Base-by-base conservation (phyloP, 441 rosid genomes). In the Raphanus hybrid region DNA sequence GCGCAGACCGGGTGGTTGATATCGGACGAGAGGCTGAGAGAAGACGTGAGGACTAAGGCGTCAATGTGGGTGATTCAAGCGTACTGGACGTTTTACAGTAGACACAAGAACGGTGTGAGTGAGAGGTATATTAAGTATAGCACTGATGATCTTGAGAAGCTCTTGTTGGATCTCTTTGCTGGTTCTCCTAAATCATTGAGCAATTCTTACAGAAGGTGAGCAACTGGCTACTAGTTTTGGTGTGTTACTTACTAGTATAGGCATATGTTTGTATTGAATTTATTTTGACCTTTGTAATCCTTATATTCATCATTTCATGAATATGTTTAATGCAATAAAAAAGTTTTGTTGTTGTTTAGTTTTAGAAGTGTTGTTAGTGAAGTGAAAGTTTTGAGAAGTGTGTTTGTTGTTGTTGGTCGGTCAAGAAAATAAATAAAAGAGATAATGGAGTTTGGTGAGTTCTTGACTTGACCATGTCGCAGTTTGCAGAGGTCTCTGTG, bases 21-120 rank as follows among this genome's bases (percentile, higher is more conserved):
- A 34, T 84, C 92, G 0, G 90, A 92, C 57, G 60, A 16, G 75
- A 82, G 88, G 67, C 90, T 95, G 6, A 86, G 97, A 69, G 94
- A 90, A 75, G 97, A 92, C 65, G 73, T 95, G 50, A 84, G 88
- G 34, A 91, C 91, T 57, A 91, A 94, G 35, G 90, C 85, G 0
- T 91, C 98, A 0, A 80, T 82, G 65, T 88, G 84, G 82, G 91
- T 91, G 62, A 86, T 91, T 64, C 98, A 88, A 68, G 99, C 96
- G 0, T 95, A 88, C 69, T 85, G 93, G 54, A 82, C 86, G 4
- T 94, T 91, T 48, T 82, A 78, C 9, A 89, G 91, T 68, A 87
- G 87, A 76, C 86, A 89, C 73, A 78, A 63, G 62, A 78, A 87
- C 79, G 76, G 71, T 55, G 75, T 90, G 23, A 82, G 87, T 60